Conservation (phyloP, 106 monocot genomes). For the Alisma plantagoaquatica region DNA sequence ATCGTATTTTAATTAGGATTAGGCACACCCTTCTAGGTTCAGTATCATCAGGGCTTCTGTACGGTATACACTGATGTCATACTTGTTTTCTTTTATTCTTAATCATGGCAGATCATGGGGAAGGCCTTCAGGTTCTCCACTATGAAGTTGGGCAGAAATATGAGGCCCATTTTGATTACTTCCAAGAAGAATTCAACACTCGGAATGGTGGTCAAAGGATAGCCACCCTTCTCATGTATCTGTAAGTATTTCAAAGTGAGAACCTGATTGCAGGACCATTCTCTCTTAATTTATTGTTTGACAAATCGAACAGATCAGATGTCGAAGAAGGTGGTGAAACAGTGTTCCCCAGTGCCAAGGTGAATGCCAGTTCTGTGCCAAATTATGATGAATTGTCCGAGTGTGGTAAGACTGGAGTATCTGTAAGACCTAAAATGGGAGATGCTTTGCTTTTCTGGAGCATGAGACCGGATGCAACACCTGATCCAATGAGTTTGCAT, state of each 20-base stretch:
- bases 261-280: not conserved
- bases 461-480: slow-evolving; percentile 19
- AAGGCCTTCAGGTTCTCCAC: slow-evolving; percentile 28
- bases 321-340: slow-evolving; percentile 31
- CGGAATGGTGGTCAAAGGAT: slow-evolving; percentile 23
- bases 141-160: slow-evolving; percentile 33
- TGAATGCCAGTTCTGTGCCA: slow-evolving; percentile 14
- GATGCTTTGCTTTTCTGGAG: slow-evolving; percentile 28
- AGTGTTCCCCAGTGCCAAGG: slow-evolving; percentile 18
- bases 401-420: slow-evolving; percentile 17
- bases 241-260: slow-evolving; percentile 5
- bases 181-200: slow-evolving; percentile 21
- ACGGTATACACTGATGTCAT: not conserved
- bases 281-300: not conserved
- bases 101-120: slow-evolving; percentile 16
- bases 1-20: not conserved
- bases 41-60: not conserved
- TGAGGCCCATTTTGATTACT: slow-evolving; percentile 25
- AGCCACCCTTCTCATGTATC: slow-evolving; percentile 25
- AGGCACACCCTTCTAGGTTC: not conserved
- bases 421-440: slow-evolving; percentile 19
- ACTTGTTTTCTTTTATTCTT: not conserved
- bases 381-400: slow-evolving; percentile 14
- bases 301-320: slow-evolving; percentile 11
- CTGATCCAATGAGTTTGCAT: slow-evolving; percentile 23